These are phyloP conservation scores for Termitomyces sp. DNA, from an alignment of 768 basidiomycete genomes.

Conservation along the genomic window DNA sequence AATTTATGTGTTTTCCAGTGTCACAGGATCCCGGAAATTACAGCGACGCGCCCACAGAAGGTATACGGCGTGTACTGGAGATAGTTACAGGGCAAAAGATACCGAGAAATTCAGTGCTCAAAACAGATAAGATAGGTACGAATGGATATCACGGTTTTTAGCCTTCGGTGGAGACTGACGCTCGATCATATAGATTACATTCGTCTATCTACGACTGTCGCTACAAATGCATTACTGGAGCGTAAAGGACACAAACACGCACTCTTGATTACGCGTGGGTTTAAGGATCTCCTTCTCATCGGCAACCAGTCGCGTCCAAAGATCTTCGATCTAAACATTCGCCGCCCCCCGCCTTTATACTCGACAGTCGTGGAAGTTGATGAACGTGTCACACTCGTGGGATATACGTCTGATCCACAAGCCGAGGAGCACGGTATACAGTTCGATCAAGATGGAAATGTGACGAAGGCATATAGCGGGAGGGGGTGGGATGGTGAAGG, in stretches of 20 bases:
- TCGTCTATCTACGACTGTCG: slow-evolving; percentile 90
- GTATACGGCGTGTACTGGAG: slow-evolving; percentile 85
- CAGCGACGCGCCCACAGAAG: slow-evolving; percentile 91
- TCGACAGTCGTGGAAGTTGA: slow-evolving; percentile 73
- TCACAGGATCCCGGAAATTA: slow-evolving; percentile 90
- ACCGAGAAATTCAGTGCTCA: slow-evolving; percentile 61
- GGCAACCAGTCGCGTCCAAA: slow-evolving; percentile 93
- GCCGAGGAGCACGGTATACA: slow-evolving; percentile 73
- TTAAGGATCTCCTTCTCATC: slow-evolving; percentile 88
- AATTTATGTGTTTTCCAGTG: slow-evolving; percentile 42
- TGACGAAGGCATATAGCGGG: slow-evolving; percentile 69
- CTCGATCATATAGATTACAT: slow-evolving; percentile 66
- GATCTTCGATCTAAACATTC: slow-evolving; percentile 94
- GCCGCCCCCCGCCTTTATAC: slow-evolving; percentile 75
- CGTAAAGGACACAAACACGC: slow-evolving; percentile 93
- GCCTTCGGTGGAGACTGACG: neutral
- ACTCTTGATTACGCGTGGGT: slow-evolving; percentile 86
- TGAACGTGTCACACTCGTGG: slow-evolving; percentile 92
- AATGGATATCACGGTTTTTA: neutral
- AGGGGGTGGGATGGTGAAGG: slow-evolving; percentile 73
- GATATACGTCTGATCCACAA: slow-evolving; percentile 87
- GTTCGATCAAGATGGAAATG: slow-evolving; percentile 71
- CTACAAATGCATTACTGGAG: slow-evolving; percentile 93
- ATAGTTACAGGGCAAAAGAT: slow-evolving; percentile 67
- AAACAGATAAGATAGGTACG: slow-evolving; percentile 80